Evolutionary conservation across 2,329 filamentous ascomycete species (phyloP), one percentile per base, ranked within the genome.

Genomic region (Neofusicoccum ribis): DNA sequence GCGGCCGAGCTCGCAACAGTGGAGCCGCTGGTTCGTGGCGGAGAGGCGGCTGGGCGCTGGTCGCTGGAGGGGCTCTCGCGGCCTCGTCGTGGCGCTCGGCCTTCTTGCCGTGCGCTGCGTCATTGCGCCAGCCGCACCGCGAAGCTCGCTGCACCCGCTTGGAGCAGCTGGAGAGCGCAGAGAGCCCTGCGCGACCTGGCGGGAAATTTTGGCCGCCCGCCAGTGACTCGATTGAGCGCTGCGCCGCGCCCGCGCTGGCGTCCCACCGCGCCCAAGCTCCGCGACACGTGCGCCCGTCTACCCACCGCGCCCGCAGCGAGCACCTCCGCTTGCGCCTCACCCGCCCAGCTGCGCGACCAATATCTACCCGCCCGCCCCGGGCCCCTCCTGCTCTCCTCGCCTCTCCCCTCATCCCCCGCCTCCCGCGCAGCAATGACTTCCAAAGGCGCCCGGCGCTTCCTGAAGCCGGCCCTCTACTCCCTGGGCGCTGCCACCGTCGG

Each of bases 401-500:
- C 39, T 23, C 41, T 27, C 23, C 34, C 14, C 44, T 15, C 20
- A 41, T 44, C 44, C 36, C 31, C 36, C 31, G 11, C 49, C 11
- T 27, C 62, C 31, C 7, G 37, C 36, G 27, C 36, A 47, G 17
- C 61, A 67, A 70, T 70, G 68, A 66, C 68, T 59, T 54, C 66
- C 34, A 67, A 70, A 49, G 36, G 74, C 68, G 43, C 66, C 23
- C 44, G 62, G 58, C 84, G 84, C 68, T 72, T 88, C 67, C 72
- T 88, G 70, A 84, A 82, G 74, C 84, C 84, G 56, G 76, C 88
- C 67, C 82, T 88, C 36, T 89, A 89, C 77, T 84, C 84, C 60
- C 81, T 85, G 46, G 84, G 81, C 61, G 86, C 84, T 23, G 81
- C 82, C 65, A 80, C 81, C 41, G 80, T 82, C 61, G 84, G 84